Evolutionary conservation across 1,139 yeast genomes (phyloP).

Genomic region (Hyphopichia buzzinii): DNA sequence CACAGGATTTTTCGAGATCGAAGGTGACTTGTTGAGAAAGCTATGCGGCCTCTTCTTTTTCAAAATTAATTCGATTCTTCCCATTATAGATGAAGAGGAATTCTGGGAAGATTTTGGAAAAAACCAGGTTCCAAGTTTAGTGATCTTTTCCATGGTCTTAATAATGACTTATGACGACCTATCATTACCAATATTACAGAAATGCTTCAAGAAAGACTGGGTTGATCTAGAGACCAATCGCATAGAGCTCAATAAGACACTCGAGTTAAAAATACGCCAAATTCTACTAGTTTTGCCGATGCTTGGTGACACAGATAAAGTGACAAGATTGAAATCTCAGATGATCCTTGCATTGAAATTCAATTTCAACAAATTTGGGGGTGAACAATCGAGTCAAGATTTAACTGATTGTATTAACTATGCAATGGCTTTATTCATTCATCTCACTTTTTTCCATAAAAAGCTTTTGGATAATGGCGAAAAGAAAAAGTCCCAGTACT

Average conservation of each 20-base stretch:
- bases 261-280: slow-evolving; percentile 34
- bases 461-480: slow-evolving; percentile 6
- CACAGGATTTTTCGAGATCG: slow-evolving; percentile 19
- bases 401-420: slow-evolving; percentile 29
- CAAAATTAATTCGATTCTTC: slow-evolving; percentile 33
- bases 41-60: slow-evolving; percentile 28
- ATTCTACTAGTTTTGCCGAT: slow-evolving; percentile 24
- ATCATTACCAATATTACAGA: slow-evolving; percentile 24
- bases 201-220: slow-evolving; percentile 15
- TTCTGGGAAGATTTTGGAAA: slow-evolving; percentile 29
- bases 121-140: slow-evolving; percentile 19
- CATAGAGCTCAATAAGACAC: slow-evolving; percentile 11
- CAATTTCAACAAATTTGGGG: slow-evolving; percentile 30
- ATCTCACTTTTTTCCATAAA: slow-evolving; percentile 21
- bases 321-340: slow-evolving; percentile 25
- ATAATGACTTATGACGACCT: slow-evolving; percentile 25
- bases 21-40: slow-evolving; percentile 17
- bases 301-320: slow-evolving; percentile 36
- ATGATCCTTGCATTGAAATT: slow-evolving; percentile 29
- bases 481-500: slow-evolving; percentile 17
- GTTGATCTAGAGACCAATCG: slow-evolving; percentile 9
- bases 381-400: slow-evolving; percentile 38
- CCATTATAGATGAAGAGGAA: slow-evolving; percentile 25
- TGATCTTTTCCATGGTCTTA: slow-evolving; percentile 29
- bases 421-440: slow-evolving; percentile 31